Percentiles rank a stretch among this genome's conserved stretches.
These are phyloP conservation scores for Daldinia concentrica DNA, from an alignment of 495 filamentous ascomycete genomes.

Conservation along the genomic window DNA sequence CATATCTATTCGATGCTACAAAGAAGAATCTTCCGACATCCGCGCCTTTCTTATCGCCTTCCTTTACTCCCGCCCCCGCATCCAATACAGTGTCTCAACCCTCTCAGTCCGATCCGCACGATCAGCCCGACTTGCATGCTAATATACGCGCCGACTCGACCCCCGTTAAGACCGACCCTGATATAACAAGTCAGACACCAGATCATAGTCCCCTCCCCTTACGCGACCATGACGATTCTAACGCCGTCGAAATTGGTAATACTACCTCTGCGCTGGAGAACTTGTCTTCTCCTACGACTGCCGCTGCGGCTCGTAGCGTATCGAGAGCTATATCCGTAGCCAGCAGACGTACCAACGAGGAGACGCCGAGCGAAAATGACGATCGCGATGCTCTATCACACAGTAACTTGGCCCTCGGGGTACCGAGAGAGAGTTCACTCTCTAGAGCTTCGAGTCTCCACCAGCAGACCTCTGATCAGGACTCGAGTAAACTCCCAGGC, in stretches of 20 bases:
- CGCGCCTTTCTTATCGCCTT: conserved; percentile 16
- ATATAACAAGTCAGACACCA: conserved; percentile 33
- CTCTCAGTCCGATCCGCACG: conserved; percentile 1
- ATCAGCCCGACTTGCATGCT: conserved; percentile 9
- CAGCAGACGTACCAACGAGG: conserved; percentile 48
- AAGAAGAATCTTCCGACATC: conserved; percentile 37
- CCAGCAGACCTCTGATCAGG: conserved; percentile 45
- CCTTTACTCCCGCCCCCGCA: neutral
- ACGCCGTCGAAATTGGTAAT: conserved; percentile 52
- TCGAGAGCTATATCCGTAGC: conserved; percentile 61
- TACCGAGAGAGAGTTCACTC: conserved; percentile 51
- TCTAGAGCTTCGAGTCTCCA: conserved; percentile 59
- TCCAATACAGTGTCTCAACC: neutral
- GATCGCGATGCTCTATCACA: conserved; percentile 37
- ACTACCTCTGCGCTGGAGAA: conserved; percentile 68
- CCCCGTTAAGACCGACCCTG: conserved; percentile 22
- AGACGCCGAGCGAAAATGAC: conserved; percentile 53
- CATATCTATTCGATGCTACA: conserved; percentile 67
- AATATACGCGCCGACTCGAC: conserved; percentile 12
- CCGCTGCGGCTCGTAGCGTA: conserved; percentile 66
- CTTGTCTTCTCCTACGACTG: conserved; percentile 73
- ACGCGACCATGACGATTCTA: conserved; percentile 35
- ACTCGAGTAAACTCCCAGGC: conserved; percentile 35
- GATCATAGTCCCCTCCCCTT: conserved; percentile 32
- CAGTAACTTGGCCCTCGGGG: conserved; percentile 16